Percentiles rank a stretch among this genome's conserved stretches.
Conservation (phyloP, 768 basidiomycete genomes). For the Suillus discolor region DNA sequence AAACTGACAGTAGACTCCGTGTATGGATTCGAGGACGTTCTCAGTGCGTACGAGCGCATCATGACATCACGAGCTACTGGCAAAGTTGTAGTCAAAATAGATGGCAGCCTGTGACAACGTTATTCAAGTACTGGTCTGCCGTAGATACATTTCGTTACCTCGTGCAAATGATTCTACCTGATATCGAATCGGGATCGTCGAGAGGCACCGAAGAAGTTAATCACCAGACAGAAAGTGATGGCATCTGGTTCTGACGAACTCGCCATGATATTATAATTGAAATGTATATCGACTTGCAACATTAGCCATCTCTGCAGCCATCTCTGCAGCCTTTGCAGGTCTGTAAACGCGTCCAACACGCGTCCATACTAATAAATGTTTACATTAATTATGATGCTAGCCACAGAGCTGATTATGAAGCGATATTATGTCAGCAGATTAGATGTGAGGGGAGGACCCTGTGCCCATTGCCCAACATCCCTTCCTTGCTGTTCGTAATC, state of each 20-base stretch:
- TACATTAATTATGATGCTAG: background rate
- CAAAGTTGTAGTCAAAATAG: conserved; percentile 64
- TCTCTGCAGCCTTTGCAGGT: background rate
- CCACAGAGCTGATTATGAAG: conserved; percentile 18
- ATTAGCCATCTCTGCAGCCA: background rate
- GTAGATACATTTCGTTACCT: background rate
- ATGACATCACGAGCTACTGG: conserved; percentile 60
- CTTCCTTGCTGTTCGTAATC: conserved; percentile 17
- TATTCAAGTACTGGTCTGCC: background rate
- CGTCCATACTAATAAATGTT: background rate
- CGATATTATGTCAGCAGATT: conserved; percentile 36
- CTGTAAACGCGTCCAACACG: background rate
- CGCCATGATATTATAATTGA: background rate
- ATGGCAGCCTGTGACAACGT: conserved; percentile 9
- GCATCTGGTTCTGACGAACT: background rate
- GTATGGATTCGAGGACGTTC: conserved; percentile 53
- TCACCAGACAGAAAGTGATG: conserved; percentile 1
- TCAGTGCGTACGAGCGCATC: conserved; percentile 63
- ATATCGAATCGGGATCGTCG: background rate
- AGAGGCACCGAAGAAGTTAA: conserved; percentile 2
- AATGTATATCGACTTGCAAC: background rate
- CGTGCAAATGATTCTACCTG: background rate
- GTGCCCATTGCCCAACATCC: conserved; percentile 33
- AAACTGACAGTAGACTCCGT: conserved; percentile 63
- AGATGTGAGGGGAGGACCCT: conserved; percentile 32